Base-by-base conservation (phyloP, 2,329 filamentous ascomycete genomes). In the Xylariaceae sp. region DNA sequence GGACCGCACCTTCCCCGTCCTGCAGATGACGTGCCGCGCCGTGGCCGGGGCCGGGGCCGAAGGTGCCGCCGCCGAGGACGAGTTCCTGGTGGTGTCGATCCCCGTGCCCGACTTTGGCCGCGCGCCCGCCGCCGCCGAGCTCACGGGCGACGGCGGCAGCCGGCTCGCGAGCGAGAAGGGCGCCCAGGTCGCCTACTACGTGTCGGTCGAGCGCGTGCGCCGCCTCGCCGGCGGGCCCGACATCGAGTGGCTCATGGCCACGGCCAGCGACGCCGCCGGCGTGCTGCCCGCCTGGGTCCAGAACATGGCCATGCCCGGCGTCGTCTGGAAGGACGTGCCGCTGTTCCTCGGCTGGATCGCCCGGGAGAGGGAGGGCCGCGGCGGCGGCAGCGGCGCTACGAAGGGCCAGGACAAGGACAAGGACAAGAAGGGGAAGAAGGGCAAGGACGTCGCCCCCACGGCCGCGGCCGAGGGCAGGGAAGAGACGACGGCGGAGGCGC, bases 161-260 rank as follows among this genome's bases (percentile, higher is more conserved):
- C 43, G 44, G 35, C 49, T 61, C 29, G 52, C 57, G 10, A 55
- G 57, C 16, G 64, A 67, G 14, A 65, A 66, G 40, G 64, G 57
- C 19, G 56, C 73, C 3, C 69, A 78, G 6, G 56, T 70, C 19
- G 83, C 72, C 4, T 62, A 64, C 8, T 87, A 86, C 47, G 72
- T 67, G 18, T 80, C 75, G 42, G 64, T 87, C 2, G 83, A 88
- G 61, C 60, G 73, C 29, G 59, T 82, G 21, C 59, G 68, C 36
- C 60, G 67, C 47, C 39, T 69, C 4, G 43, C 61, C 1, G 47
- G 58, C 4, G 34, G 36, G 9, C 43, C 61, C 1, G 54, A 60
- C 13, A 66, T 84, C 29, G 77, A 82, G 56, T 92, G 84, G 84
- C 64, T 80, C 37, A 89, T 90, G 81, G 81, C 76, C 7, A 89